Conservation (phyloP, 2,329 filamentous ascomycete species). For the Escovopsis sp. region DNA sequence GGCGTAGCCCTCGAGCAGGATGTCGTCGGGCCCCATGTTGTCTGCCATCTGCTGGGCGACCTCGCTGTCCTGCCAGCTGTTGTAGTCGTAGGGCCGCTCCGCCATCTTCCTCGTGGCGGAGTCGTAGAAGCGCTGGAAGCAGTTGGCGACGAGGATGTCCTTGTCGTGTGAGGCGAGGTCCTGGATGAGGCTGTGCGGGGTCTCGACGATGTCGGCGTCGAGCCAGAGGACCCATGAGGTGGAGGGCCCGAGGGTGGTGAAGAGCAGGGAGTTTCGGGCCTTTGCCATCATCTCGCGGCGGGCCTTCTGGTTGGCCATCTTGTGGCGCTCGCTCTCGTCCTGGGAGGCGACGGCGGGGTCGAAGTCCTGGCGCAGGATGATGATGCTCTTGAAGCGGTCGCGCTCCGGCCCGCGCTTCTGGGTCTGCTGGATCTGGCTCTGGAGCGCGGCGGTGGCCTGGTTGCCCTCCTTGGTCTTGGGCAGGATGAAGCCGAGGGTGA, state of each 20-base stretch:
- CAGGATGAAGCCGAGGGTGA: constrained; percentile 90
- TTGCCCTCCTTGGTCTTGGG: constrained; percentile 91
- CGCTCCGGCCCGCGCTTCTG: constrained; percentile 64
- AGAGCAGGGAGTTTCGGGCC: constrained; percentile 85
- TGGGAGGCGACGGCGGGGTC: constrained; percentile 70
- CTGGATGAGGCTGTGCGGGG: constrained; percentile 71
- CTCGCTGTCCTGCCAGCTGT: constrained; percentile 89
- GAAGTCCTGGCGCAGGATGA: constrained; percentile 90
- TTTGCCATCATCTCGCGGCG: constrained; percentile 83
- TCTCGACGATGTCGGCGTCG: constrained; percentile 83
- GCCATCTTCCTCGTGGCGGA: constrained; percentile 51
- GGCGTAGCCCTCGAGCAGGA: constrained; percentile 82
- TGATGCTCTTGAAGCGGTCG: constrained; percentile 80
- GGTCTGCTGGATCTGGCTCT: constrained; percentile 72
- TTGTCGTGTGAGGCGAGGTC: constrained; percentile 81
- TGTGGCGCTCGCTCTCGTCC: constrained; percentile 78
- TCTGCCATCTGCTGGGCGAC: constrained; percentile 60
- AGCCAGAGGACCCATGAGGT: constrained; percentile 97
- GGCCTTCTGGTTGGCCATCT: constrained; percentile 76
- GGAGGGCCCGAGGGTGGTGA: constrained; percentile 80
- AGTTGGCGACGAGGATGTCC: constrained; percentile 88
- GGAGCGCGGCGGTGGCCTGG: constrained; percentile 64
- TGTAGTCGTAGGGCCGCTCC: constrained; percentile 86
- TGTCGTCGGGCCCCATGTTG: constrained; percentile 80
- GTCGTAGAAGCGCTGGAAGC: constrained; percentile 76